Conservation (phyloP, 2,329 filamentous ascomycete species). For the Cordyceps farinosa region DNA sequence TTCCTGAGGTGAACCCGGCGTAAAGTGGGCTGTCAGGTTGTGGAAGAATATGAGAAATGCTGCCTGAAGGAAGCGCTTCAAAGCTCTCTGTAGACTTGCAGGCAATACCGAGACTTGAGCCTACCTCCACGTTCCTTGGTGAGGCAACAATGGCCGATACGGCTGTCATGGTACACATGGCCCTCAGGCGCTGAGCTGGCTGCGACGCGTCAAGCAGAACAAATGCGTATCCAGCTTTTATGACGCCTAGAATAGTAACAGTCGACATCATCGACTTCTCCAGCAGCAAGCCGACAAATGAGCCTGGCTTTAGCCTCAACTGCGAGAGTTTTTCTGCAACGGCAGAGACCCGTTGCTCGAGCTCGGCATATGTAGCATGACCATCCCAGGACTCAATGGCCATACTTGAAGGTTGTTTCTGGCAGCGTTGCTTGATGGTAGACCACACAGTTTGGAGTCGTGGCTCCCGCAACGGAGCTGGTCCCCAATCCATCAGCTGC, state of each 20-base stretch:
- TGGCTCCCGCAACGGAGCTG: background rate
- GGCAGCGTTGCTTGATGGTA: background rate
- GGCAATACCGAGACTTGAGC: background rate
- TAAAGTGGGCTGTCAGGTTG: background rate
- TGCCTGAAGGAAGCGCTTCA: background rate
- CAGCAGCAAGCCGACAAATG: conserved; percentile 26
- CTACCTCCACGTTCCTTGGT: background rate
- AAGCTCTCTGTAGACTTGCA: background rate
- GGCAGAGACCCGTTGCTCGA: conserved; percentile 22
- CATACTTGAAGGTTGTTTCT: background rate
- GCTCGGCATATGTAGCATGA: conserved; percentile 23
- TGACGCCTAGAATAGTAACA: conserved; percentile 26
- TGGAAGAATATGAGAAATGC: background rate
- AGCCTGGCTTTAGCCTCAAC: background rate
- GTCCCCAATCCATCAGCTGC: background rate
- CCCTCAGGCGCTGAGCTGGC: conserved; percentile 21
- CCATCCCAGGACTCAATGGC: conserved; percentile 29
- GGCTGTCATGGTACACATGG: conserved; percentile 9
- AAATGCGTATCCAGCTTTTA: conserved; percentile 30
- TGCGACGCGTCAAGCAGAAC: conserved; percentile 26
- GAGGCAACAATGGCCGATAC: background rate
- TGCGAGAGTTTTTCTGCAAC: conserved; percentile 20
- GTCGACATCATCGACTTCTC: conserved; percentile 28
- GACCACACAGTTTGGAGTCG: background rate
- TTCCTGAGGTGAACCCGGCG: conserved; percentile 10